Evolutionary conservation across 768 basidiomycete genomes (phyloP).

Genomic region (Russula brevipes): DNA sequence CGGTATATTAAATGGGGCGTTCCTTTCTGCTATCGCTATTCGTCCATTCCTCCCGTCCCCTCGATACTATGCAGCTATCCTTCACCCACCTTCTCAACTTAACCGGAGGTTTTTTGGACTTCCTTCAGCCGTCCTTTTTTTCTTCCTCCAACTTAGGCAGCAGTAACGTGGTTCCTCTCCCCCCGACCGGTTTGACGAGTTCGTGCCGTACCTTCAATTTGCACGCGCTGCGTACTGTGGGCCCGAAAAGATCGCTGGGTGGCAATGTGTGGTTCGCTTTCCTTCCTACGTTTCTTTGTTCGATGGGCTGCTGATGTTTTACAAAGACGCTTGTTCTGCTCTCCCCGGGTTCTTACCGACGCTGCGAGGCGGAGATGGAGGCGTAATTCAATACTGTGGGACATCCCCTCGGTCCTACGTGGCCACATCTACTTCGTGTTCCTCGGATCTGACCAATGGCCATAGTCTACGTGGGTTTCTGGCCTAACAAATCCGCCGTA

Average conservation of each 20-base stretch:
- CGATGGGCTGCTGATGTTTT: not conserved
- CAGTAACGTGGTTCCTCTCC: too few relatives aligned
- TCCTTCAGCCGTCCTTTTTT: too few relatives aligned
- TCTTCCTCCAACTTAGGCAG: too few relatives aligned
- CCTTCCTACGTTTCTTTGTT: not conserved
- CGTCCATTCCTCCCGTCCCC: too few relatives aligned
- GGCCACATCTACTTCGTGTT: not conserved
- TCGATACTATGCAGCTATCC: too few relatives aligned
- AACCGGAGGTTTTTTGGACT: too few relatives aligned
- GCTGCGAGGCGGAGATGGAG: slow-evolving; percentile 46
- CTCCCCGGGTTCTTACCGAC: slow-evolving; percentile 39
- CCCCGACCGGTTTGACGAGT: slow-evolving; percentile 31
- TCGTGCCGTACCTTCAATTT: slow-evolving; percentile 47
- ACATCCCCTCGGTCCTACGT: not conserved
- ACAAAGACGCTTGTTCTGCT: slow-evolving; percentile 39
- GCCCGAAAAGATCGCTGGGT: slow-evolving; percentile 34
- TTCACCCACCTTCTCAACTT: too few relatives aligned
- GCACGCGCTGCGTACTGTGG: slow-evolving; percentile 53
- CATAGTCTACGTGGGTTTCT: slow-evolving; percentile 24
- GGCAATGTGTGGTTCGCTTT: slow-evolving; percentile 41
- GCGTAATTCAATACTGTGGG: slow-evolving; percentile 45
- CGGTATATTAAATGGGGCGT: too few relatives aligned
- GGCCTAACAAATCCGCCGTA: slow-evolving; percentile 18
- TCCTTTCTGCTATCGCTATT: too few relatives aligned
- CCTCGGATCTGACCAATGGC: not conserved